Conservation (phyloP, 2,329 filamentous ascomycete species). For the Knufia petricola region DNA sequence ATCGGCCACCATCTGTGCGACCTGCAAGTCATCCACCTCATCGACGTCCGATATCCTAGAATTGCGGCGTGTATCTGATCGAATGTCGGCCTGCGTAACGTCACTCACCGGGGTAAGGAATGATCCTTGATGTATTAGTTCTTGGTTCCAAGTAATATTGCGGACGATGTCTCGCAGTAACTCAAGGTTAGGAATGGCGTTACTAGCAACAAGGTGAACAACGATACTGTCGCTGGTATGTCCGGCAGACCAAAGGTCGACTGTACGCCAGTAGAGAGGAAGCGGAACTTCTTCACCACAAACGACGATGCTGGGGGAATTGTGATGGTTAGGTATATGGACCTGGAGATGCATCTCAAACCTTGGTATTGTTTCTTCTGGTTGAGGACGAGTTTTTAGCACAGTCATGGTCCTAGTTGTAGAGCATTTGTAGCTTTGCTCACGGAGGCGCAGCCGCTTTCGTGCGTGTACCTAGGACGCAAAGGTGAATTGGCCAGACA, state of each 20-base stretch:
- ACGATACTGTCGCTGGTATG: conserved; percentile 1
- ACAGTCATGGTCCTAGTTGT: not conserved
- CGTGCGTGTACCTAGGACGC: too few relatives aligned
- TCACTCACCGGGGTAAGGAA: not conserved
- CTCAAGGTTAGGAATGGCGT: not conserved
- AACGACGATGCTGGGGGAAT: not conserved
- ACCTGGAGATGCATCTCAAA: not conserved
- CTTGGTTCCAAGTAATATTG: conserved; percentile 2
- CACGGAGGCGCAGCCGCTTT: too few relatives aligned
- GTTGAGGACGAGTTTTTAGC: too few relatives aligned
- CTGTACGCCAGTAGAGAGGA: conserved; percentile 2
- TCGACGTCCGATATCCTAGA: conserved; percentile 1
- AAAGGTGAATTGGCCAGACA: too few relatives aligned
- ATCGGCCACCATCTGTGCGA: not conserved
- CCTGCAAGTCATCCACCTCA: conserved; percentile 2
- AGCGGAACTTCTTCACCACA: conserved; percentile 1
- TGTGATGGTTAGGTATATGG: not conserved
- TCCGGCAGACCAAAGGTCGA: conserved; percentile 1
- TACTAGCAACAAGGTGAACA: not conserved
- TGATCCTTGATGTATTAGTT: not conserved
- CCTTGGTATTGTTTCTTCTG: not conserved
- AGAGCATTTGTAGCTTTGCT: too few relatives aligned
- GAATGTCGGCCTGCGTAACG: not conserved
- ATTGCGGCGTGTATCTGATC: not conserved
- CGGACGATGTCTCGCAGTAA: not conserved